These are phyloP conservation scores for Xylaria telfairii DNA, from an alignment of 495 filamentous ascomycete species.

Conservation along the genomic window DNA sequence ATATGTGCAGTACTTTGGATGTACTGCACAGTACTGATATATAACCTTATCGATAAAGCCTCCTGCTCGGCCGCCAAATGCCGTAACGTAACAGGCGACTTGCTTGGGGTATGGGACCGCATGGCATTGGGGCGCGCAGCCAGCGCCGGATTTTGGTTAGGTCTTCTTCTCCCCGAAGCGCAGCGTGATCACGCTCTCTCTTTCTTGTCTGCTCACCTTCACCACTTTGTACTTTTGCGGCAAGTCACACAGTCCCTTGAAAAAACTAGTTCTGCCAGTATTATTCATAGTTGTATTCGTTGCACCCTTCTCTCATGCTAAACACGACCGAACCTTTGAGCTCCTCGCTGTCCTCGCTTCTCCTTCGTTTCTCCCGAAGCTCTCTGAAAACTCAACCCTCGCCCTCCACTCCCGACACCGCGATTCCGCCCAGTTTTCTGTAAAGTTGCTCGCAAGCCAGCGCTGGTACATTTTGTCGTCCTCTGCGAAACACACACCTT, in stretches of 20 bases:
- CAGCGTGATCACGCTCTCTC: constrained; percentile 20
- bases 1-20: too few species aligned
- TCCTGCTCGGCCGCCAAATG: constrained; percentile 27
- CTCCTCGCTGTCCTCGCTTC: constrained; percentile 1
- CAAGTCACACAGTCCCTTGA: background rate
- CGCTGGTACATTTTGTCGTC: background rate
- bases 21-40: too few species aligned
- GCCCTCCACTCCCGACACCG: constrained; percentile 5
- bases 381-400: constrained; percentile 13
- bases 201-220: constrained; percentile 18
- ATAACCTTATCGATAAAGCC: constrained; percentile 25
- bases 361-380: constrained; percentile 16
- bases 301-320: constrained; percentile 16
- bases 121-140: constrained; percentile 24
- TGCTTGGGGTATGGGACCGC: constrained; percentile 21
- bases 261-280: background rate
- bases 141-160: constrained; percentile 29
- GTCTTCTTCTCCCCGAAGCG: constrained; percentile 25
- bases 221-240: constrained; percentile 1
- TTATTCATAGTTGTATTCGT: constrained; percentile 7
- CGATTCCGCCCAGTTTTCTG: background rate
- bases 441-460: background rate
- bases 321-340: constrained; percentile 1
- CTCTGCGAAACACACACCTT: background rate
- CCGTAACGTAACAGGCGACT: constrained; percentile 27